Evolutionary conservation across 192 early-diverging fungal species (phyloP).

Genomic region (Umbelopsis sp.): DNA sequence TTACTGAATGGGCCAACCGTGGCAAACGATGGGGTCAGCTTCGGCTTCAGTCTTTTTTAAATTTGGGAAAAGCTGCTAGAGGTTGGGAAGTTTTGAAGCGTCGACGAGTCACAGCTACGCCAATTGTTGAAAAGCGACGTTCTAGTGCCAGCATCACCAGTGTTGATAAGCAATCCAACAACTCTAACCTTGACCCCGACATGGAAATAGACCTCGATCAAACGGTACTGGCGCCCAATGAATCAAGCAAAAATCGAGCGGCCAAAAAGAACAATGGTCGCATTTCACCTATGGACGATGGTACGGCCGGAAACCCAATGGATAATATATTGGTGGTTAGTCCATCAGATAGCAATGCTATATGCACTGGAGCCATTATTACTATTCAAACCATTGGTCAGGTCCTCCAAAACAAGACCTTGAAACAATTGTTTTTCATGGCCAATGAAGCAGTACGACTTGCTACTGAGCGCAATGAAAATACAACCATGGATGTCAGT

Average conservation of each 20-base stretch:
- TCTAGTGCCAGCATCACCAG: not conserved
- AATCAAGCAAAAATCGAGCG: not conserved
- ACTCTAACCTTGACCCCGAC: not conserved
- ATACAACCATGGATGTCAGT: constrained; percentile 31
- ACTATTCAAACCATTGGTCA: constrained; percentile 23
- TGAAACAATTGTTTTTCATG: constrained; percentile 27
- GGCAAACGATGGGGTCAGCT: constrained; percentile 13
- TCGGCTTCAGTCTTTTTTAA: constrained; percentile 4
- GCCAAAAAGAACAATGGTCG: not conserved
- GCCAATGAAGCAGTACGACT: constrained; percentile 37
- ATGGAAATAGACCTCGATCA: constrained; percentile 16
- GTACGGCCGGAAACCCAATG: not conserved
- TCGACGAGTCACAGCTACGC: constrained; percentile 1
- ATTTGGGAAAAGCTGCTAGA: constrained; percentile 1
- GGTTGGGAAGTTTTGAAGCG: constrained; percentile 26
- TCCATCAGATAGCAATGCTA: constrained; percentile 1
- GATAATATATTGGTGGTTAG: constrained; percentile 8
- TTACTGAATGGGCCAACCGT: constrained; percentile 11
- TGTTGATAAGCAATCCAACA: constrained; percentile 4
- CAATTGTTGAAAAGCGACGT: not conserved
- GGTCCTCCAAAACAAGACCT: not conserved
- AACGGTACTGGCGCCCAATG: constrained; percentile 1
- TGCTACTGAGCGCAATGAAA: constrained; percentile 31
- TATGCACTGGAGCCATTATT: constrained; percentile 5
- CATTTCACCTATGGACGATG: constrained; percentile 21